Evolutionary conservation across 139 green algal genomes (phyloP), one percentile per base, ranked within the genome.

Genomic region (Penium margaritaceum): DNA sequence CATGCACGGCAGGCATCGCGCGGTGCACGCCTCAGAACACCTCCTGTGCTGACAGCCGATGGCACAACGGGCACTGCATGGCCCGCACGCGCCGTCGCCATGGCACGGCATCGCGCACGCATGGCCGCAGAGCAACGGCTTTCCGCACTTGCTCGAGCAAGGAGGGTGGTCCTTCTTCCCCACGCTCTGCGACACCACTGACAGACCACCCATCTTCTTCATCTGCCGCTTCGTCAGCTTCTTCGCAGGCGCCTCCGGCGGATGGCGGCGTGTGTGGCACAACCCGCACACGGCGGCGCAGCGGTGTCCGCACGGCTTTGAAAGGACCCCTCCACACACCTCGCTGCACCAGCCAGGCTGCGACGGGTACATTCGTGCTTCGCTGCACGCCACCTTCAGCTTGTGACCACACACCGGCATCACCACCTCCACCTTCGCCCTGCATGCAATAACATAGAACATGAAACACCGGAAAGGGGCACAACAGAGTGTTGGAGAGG

Each of bases 1-100:
- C 0, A 76, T 75, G 62, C 87, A 90, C 7, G 83, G 73, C 17
- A 74, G 41, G 69, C 87, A 91, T 0, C 70, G 63, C 41, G 76
- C 74, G 5, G 43, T 44, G 77, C 87, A 82, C 24, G 32, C 6
- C 12, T 70, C 46, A 12, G 24, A 30, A 66, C 81, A 82, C 30
- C 6, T 30, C 32, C 41, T 80, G 63, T 84, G 79, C 38, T 21
- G 15, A 46, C 76, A 82, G 1, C 15, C 29, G 30, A 75, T 33
- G 21, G 29, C 34, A 21, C 70, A 77, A 32, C 35, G 76, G 7
- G 2, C 39, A 24, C 5, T 32, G 55, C 70, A 77, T 4, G 61
- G 70, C 19, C 27, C 29, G 36, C 70, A 77, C 21, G 53, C 29
- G 0, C 29, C 54, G 9, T 33, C 67, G 24, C 32, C 62, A 69